phyloP scores from a whole-genome alignment of 148 eudicot species.

The Suaeda aralocaspica region DNA sequence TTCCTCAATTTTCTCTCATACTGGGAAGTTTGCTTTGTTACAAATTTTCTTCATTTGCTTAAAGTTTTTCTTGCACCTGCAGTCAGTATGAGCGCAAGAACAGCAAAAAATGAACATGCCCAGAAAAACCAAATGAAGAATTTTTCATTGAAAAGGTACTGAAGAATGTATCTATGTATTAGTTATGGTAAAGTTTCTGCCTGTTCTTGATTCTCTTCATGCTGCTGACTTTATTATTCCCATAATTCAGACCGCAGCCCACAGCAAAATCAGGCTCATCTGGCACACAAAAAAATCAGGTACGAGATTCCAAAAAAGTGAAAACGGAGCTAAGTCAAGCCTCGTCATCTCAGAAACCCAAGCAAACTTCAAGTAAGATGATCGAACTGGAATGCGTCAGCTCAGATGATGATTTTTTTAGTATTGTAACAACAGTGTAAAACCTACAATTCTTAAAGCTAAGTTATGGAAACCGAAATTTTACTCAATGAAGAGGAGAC shows the following conservation, averaged over 20 bases:
- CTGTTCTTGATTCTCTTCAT: not conserved
- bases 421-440: conserved; percentile 5
- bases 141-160: conserved; percentile 46
- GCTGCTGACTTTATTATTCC: not conserved
- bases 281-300: conserved; percentile 33
- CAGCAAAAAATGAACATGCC: conserved; percentile 27
- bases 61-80: conserved; percentile 8
- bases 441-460: not conserved
- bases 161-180: not conserved
- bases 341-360: conserved; percentile 32
- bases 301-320: conserved; percentile 51
- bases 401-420: conserved; percentile 70
- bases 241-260: conserved; percentile 31
- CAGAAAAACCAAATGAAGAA: conserved; percentile 30
- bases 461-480: not conserved
- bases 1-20: conserved; percentile 6
- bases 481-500: not conserved
- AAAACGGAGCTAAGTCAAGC: conserved; percentile 39
- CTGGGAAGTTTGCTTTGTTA: not conserved
- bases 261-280: conserved; percentile 30
- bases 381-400: conserved; percentile 72
- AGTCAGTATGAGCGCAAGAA: conserved; percentile 43
- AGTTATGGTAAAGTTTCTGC: not conserved
- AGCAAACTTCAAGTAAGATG: conserved; percentile 50
- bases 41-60: not conserved